phyloP scores from a whole-genome alignment of 164 flowering plant species.

The Echeveria elegans region DNA sequence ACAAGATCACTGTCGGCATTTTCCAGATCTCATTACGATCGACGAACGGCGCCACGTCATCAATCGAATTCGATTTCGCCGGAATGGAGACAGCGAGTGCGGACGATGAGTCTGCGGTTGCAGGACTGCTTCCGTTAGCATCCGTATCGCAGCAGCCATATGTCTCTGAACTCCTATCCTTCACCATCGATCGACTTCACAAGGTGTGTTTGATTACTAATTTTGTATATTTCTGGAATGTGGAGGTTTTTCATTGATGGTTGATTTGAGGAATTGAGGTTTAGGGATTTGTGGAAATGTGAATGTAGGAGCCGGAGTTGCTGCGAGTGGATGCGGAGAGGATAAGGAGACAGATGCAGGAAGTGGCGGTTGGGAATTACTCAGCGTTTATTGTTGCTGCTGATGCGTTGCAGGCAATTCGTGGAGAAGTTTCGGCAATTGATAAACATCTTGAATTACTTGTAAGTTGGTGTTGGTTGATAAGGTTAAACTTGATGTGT shows the following conservation, averaged over 20 bases:
- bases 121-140: slow-evolving; percentile 54
- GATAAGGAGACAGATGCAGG: slow-evolving; percentile 90
- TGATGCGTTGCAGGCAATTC: slow-evolving; percentile 69
- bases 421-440: slow-evolving; percentile 64
- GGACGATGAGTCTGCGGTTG: slow-evolving; percentile 27
- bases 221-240: too few relatives aligned
- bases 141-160: slow-evolving; percentile 82
- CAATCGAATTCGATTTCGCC: background rate
- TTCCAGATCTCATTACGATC: background rate
- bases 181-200: slow-evolving; percentile 97
- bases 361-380: slow-evolving; percentile 91
- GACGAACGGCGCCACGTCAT: background rate
- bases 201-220: slow-evolving; percentile 33
- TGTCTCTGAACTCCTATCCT: slow-evolving; percentile 94
- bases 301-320: slow-evolving; percentile 81
- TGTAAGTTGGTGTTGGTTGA: slow-evolving; percentile 26
- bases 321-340: slow-evolving; percentile 94
- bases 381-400: slow-evolving; percentile 92
- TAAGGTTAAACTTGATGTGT: background rate
- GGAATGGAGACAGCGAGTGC: slow-evolving; percentile 27
- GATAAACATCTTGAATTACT: slow-evolving; percentile 82
- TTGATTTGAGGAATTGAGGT: background rate
- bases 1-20: background rate
- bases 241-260: background rate
- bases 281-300: background rate